A percentile compares a stretch with the other conserved stretches of the same genome.
These are phyloP conservation scores for Sanghuangporus baumii DNA, from an alignment of 1,284 basidiomycete genomes.

Conservation along the genomic window DNA sequence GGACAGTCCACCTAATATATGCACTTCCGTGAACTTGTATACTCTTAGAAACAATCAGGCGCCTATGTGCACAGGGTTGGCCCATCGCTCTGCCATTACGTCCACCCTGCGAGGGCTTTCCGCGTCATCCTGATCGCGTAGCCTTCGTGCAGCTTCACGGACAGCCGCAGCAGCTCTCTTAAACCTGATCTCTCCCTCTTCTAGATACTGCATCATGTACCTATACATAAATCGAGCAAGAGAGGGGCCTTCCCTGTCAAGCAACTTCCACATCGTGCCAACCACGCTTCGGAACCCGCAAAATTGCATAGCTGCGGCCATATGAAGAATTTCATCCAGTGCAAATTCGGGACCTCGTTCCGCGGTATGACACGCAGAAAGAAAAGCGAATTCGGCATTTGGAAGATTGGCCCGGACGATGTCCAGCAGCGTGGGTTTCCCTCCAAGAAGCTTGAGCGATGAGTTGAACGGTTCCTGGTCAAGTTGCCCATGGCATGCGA, in stretches of 20 bases:
- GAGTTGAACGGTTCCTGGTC: background rate
- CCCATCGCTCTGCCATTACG: background rate
- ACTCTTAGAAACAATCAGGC: background rate
- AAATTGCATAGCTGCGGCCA: slow-evolving; percentile 31
- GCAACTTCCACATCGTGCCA: slow-evolving; percentile 35
- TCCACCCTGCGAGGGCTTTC: background rate
- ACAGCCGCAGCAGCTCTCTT: background rate
- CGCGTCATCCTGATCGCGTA: background rate
- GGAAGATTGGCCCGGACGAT: slow-evolving; percentile 24
- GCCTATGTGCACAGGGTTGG: background rate
- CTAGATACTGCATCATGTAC: background rate
- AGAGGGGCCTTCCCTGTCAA: slow-evolving; percentile 22
- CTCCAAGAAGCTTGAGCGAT: background rate
- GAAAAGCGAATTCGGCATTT: slow-evolving; percentile 32
- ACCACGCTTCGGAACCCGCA: slow-evolving; percentile 32
- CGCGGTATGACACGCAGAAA: slow-evolving; percentile 29
- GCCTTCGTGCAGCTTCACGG: background rate
- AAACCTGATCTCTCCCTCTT: background rate
- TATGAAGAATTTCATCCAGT: slow-evolving; percentile 31
- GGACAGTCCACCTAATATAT: too few species aligned
- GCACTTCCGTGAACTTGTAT: too few species aligned
- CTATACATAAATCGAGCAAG: background rate
- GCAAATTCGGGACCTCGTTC: background rate
- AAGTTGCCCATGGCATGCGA: background rate
- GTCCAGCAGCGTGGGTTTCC: slow-evolving; percentile 22